Evolutionary conservation across 805 yeast species (phyloP).

Genomic region (Wickerhamiella australiensis): DNA sequence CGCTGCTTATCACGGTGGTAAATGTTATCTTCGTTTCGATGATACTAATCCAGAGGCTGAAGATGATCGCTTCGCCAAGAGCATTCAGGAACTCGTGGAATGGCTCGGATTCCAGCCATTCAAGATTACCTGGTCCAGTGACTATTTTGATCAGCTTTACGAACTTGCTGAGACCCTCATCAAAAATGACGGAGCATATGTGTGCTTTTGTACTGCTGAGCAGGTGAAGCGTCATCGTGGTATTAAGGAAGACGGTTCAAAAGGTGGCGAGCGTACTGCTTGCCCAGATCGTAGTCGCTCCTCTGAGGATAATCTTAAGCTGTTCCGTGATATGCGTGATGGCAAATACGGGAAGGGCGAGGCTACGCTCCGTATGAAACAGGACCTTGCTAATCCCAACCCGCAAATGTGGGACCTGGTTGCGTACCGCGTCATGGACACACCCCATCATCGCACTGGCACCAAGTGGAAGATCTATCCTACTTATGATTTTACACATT

Average conservation of each 20-base stretch:
- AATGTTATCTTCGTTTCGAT: constrained; percentile 85
- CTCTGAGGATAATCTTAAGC: constrained; percentile 59
- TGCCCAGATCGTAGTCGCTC: constrained; percentile 65
- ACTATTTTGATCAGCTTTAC: constrained; percentile 82
- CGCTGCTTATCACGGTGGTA: constrained; percentile 76
- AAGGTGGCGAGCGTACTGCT: constrained; percentile 83
- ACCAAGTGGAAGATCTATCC: constrained; percentile 96
- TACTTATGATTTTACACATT: constrained; percentile 97
- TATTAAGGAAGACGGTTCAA: constrained; percentile 76
- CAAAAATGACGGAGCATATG: constrained; percentile 61
- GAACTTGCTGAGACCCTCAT: constrained; percentile 79
- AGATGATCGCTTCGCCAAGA: constrained; percentile 77
- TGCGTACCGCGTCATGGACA: constrained; percentile 87
- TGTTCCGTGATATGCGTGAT: constrained; percentile 84
- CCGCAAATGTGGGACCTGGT: constrained; percentile 99
- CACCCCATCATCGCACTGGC: constrained; percentile 94
- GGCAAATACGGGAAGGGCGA: constrained; percentile 82
- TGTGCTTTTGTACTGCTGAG: constrained; percentile 87
- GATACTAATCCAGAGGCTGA: constrained; percentile 99
- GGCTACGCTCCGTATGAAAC: constrained; percentile 94
- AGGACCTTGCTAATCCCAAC: constrained; percentile 74
- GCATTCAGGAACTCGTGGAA: constrained; percentile 69
- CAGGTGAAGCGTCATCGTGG: constrained; percentile 88
- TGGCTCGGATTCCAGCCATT: constrained; percentile 95
- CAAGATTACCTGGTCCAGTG: constrained; percentile 91